Conservation (phyloP, 441 rosid genomes). For the Croton setiger region DNA sequence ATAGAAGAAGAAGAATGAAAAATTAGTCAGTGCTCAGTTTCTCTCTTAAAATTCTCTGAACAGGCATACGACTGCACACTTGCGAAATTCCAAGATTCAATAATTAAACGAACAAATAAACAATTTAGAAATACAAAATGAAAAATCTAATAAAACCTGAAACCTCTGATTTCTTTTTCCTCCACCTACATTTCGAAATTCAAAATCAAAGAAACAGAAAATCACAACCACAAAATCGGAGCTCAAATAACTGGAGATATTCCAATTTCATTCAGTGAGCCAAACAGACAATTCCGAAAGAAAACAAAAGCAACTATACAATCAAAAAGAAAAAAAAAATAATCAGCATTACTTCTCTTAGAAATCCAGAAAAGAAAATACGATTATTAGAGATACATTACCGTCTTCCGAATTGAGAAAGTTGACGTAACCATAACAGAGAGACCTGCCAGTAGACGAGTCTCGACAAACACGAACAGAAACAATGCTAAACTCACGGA, state of each 20-base stretch:
- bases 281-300: not conserved
- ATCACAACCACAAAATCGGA: not conserved
- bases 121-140: not conserved
- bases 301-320: not conserved
- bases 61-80: not conserved
- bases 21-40: not conserved
- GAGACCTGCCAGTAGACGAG: constrained; percentile 53
- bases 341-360: not conserved
- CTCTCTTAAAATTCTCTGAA: not conserved
- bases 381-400: not conserved
- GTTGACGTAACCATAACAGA: constrained; percentile 86
- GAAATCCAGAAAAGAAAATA: not conserved
- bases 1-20: not conserved
- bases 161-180: not conserved
- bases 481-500: constrained; percentile 51
- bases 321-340: not conserved
- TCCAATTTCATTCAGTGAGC: not conserved
- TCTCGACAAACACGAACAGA: constrained; percentile 73
- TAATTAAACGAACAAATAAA: not conserved
- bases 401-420: constrained; percentile 30
- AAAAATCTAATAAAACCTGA: not conserved
- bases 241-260: not conserved
- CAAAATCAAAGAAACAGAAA: not conserved
- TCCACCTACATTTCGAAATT: not conserved
- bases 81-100: not conserved